phyloP scores from a whole-genome alignment of 1,284 basidiomycete species.

The Ganoderma sinense region DNA sequence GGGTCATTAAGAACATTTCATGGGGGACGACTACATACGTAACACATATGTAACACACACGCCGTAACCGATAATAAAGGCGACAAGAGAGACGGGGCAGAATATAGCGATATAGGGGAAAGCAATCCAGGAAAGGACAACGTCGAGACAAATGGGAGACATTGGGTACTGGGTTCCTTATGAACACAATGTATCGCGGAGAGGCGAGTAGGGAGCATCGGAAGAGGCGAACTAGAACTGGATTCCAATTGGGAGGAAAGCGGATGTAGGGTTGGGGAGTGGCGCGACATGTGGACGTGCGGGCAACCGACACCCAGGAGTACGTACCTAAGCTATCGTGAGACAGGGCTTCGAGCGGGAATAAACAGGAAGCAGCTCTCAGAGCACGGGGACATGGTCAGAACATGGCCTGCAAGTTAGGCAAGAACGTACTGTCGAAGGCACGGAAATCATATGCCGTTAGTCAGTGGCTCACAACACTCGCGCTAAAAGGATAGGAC shows the following conservation, averaged over 20 bases:
- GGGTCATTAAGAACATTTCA: constrained; percentile 26
- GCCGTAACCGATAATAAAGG: constrained; percentile 16
- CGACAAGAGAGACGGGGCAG: constrained; percentile 2
- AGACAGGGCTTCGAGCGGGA: constrained; percentile 11
- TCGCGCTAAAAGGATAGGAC: constrained; percentile 38
- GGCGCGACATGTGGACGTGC: constrained; percentile 12
- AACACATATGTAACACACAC: constrained; percentile 29
- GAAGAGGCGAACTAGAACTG: background rate
- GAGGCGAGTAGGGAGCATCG: background rate
- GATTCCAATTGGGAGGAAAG: background rate
- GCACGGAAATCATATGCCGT: constrained; percentile 5
- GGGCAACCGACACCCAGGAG: constrained; percentile 8
- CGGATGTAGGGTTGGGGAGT: background rate
- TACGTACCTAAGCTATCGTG: constrained; percentile 27
- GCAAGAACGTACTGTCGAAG: constrained; percentile 38
- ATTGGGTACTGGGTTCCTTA: constrained; percentile 12
- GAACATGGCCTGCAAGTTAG: constrained; percentile 33
- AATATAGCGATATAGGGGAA: constrained; percentile 32
- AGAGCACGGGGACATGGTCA: constrained; percentile 16
- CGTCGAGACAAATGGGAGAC: constrained; percentile 16
- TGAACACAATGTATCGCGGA: constrained; percentile 23
- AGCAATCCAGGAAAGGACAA: constrained; percentile 22
- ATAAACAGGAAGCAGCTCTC: constrained; percentile 6
- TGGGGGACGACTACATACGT: constrained; percentile 26
- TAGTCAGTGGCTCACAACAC: background rate